Percentiles rank a stretch among this genome's conserved stretches.
Evolutionary conservation across 1,284 basidiomycete species (phyloP).

Genomic region (Puccinia horiana): DNA sequence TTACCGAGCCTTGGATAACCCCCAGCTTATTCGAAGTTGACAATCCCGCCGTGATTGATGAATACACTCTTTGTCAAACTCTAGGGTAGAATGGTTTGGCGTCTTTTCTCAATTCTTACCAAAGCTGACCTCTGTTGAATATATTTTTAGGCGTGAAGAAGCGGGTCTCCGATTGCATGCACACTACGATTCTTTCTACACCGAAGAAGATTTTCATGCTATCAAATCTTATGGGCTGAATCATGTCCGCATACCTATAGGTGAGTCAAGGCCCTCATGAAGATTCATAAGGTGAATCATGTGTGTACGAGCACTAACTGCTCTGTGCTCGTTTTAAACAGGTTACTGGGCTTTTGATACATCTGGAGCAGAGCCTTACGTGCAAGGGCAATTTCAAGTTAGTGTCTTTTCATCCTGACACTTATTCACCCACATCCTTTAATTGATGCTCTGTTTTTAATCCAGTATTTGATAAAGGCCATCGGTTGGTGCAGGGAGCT

Average conservation of each 20-base stretch:
- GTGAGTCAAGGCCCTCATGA: slow-evolving; percentile 62
- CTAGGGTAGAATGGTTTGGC: slow-evolving; percentile 59
- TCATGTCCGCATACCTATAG: slow-evolving; percentile 83
- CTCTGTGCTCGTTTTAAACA: background rate
- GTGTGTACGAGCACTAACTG: background rate
- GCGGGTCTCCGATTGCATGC: slow-evolving; percentile 60
- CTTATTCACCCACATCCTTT: background rate
- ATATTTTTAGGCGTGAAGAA: slow-evolving; percentile 15
- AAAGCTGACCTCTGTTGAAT: background rate
- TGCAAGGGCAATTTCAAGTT: slow-evolving; percentile 71
- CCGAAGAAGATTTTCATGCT: slow-evolving; percentile 70
- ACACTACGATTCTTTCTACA: slow-evolving; percentile 82
- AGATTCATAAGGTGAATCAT: background rate
- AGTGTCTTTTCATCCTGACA: background rate
- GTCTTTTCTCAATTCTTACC: background rate
- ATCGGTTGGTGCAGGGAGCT: slow-evolving; percentile 75
- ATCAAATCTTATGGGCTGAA: slow-evolving; percentile 77
- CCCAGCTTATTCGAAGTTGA: slow-evolving; percentile 70
- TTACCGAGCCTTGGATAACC: slow-evolving; percentile 73
- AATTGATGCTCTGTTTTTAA: slow-evolving; percentile 16
- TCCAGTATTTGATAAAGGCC: slow-evolving; percentile 65
- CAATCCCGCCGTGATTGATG: slow-evolving; percentile 68
- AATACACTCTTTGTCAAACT: slow-evolving; percentile 69
- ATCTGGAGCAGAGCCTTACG: slow-evolving; percentile 75
- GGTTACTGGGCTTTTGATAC: slow-evolving; percentile 70